Percentiles rank a stretch among this genome's conserved stretches.
These are phyloP conservation scores for Colletotrichum chlorophyti DNA, from an alignment of 2,329 filamentous ascomycete species.

Conservation along the genomic window DNA sequence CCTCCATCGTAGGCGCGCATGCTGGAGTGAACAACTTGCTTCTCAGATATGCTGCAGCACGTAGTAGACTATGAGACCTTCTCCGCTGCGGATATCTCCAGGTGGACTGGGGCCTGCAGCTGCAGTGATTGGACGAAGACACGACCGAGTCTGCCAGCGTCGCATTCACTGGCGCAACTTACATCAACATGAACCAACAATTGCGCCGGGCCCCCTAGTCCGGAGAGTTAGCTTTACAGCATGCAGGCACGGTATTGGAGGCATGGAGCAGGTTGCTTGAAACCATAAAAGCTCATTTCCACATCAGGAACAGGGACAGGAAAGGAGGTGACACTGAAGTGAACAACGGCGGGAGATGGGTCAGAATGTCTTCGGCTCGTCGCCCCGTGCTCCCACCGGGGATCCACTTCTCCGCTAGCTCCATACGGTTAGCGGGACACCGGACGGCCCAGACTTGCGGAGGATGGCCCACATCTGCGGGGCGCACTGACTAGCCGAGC, in stretches of 20 bases:
- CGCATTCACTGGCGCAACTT: not conserved
- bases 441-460: slow-evolving; percentile 18
- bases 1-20: too few species aligned
- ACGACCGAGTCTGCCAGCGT: not conserved
- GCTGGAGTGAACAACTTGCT: too few species aligned
- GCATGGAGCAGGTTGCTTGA: slow-evolving; percentile 10
- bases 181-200: slow-evolving; percentile 16
- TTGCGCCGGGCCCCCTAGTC: slow-evolving; percentile 12
- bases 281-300: not conserved
- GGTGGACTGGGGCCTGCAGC: not conserved
- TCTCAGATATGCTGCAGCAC: too few species aligned
- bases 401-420: not conserved
- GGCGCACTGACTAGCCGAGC: slow-evolving; percentile 4
- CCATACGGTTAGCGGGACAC: not conserved
- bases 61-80: too few species aligned
- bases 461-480: slow-evolving; percentile 10
- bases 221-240: too few species aligned
- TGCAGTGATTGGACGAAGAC: slow-evolving; percentile 4
- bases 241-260: slow-evolving; percentile 18
- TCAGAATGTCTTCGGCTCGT: slow-evolving; percentile 19
- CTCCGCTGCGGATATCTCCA: not conserved
- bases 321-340: not conserved
- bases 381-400: slow-evolving; percentile 17
- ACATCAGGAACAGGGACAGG: not conserved
- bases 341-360: not conserved